A percentile compares a stretch with the other conserved stretches of the same genome.
These are phyloP conservation scores for Tylopilus sp. DNA, from an alignment of 1,284 basidiomycete species.

Conservation along the genomic window DNA sequence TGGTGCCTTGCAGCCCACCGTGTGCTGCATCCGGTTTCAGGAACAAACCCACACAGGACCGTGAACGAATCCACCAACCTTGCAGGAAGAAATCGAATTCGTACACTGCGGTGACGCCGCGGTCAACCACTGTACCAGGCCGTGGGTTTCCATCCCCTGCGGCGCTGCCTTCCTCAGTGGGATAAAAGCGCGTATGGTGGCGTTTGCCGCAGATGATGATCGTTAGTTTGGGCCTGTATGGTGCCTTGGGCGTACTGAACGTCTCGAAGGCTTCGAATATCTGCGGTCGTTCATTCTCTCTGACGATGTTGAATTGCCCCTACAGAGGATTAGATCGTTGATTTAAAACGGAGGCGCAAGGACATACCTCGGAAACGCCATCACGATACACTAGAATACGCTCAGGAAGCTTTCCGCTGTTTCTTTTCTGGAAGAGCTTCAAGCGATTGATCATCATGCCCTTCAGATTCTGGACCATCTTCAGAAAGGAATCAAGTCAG, in stretches of 20 bases:
- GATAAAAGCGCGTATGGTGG: constrained; percentile 82
- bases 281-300: constrained; percentile 59
- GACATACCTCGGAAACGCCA: constrained; percentile 66
- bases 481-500: constrained; percentile 25
- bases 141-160: constrained; percentile 67
- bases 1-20: constrained; percentile 63
- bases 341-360: neutral
- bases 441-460: constrained; percentile 71
- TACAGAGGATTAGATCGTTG: constrained; percentile 28
- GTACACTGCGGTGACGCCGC: constrained; percentile 69
- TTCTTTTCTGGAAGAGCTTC: constrained; percentile 46
- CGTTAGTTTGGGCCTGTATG: constrained; percentile 65
- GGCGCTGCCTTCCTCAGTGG: constrained; percentile 55
- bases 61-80: constrained; percentile 35
- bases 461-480: constrained; percentile 69
- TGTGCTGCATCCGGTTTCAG: constrained; percentile 43
- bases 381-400: constrained; percentile 74
- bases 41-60: neutral
- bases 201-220: constrained; percentile 80
- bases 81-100: constrained; percentile 78
- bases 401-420: constrained; percentile 45
- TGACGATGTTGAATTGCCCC: constrained; percentile 71
- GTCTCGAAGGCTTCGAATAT: constrained; percentile 59
- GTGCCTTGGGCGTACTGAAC: constrained; percentile 43
- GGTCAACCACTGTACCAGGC: constrained; percentile 75